Percentiles rank a stretch among this genome's conserved stretches.
These are phyloP conservation scores for Rhynchosporium agropyri DNA, from an alignment of 2,329 filamentous ascomycete genomes.

Conservation along the genomic window DNA sequence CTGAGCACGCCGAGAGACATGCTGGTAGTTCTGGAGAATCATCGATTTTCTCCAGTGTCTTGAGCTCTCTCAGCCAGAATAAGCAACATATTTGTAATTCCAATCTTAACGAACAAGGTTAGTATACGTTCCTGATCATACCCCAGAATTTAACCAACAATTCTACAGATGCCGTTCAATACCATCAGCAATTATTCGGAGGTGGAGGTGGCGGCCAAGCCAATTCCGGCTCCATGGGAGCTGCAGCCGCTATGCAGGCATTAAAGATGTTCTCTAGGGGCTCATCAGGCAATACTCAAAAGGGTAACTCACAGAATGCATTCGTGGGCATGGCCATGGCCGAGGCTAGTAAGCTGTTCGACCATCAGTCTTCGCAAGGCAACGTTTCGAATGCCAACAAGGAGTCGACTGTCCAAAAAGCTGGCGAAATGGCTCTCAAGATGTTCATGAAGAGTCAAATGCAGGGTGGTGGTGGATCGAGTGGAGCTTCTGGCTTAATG, in stretches of 20 bases:
- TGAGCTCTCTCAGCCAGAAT: conserved; percentile 58
- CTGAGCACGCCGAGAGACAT: conserved; percentile 57
- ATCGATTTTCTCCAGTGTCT: conserved; percentile 56
- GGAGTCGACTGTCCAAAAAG: conserved; percentile 76
- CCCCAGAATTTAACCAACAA: conserved; percentile 6
- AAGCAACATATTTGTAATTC: conserved; percentile 53
- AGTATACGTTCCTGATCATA: neutral
- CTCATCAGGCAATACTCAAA: conserved; percentile 47
- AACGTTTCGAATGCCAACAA: conserved; percentile 67
- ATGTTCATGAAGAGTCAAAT: conserved; percentile 77
- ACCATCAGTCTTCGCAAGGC: conserved; percentile 57
- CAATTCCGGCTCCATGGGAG: conserved; percentile 61
- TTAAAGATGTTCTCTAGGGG: conserved; percentile 75
- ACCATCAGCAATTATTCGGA: conserved; percentile 76
- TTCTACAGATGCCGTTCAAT: conserved; percentile 63
- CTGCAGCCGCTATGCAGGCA: conserved; percentile 79
- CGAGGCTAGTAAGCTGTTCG: conserved; percentile 76
- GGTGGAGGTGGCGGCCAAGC: conserved; percentile 48
- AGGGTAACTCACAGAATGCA: conserved; percentile 67
- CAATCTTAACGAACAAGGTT: conserved; percentile 59
- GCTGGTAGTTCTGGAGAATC: conserved; percentile 52
- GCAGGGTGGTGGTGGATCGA: conserved; percentile 54
- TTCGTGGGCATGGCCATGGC: conserved; percentile 87
- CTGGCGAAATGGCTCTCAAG: conserved; percentile 85
- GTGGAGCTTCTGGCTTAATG: conserved; percentile 45